phyloP scores from a whole-genome alignment of 257 asterid genomes.

The Osmanthus fragrans region DNA sequence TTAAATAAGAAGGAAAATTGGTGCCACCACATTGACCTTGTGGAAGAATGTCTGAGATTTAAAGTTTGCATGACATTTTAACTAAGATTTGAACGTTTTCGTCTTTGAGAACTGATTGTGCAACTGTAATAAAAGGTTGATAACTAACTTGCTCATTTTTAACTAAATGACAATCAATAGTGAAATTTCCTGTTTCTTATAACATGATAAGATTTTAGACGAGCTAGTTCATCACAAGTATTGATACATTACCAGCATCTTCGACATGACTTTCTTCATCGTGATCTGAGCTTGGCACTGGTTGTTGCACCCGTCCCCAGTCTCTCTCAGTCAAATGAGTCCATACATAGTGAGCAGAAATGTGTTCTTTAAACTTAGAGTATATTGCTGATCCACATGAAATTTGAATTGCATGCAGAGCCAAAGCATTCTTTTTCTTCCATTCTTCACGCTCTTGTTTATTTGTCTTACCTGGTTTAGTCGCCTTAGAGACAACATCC shows the following conservation, averaged over 20 bases:
- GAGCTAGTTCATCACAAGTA: background rate
- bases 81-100: background rate
- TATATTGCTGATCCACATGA: slow-evolving; percentile 39
- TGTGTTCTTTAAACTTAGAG: slow-evolving; percentile 36
- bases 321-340: slow-evolving; percentile 37
- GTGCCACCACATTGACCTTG: background rate
- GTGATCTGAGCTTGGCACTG: background rate
- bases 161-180: background rate
- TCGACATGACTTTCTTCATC: slow-evolving; percentile 12
- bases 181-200: background rate
- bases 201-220: background rate
- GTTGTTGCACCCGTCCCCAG: background rate
- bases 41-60: background rate
- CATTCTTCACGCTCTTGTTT: slow-evolving; percentile 34
- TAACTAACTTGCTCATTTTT: background rate
- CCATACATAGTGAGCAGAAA: slow-evolving; percentile 38
- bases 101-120: background rate
- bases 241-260: slow-evolving; percentile 23
- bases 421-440: slow-evolving; percentile 43
- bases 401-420: slow-evolving; percentile 47
- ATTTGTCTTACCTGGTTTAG: slow-evolving; percentile 26
- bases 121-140: background rate
- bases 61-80: background rate
- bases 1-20: background rate
- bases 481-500: slow-evolving; percentile 44